Base-by-base conservation (phyloP, 1,139 yeast species). In the Lipomyces yarrowii region DNA sequence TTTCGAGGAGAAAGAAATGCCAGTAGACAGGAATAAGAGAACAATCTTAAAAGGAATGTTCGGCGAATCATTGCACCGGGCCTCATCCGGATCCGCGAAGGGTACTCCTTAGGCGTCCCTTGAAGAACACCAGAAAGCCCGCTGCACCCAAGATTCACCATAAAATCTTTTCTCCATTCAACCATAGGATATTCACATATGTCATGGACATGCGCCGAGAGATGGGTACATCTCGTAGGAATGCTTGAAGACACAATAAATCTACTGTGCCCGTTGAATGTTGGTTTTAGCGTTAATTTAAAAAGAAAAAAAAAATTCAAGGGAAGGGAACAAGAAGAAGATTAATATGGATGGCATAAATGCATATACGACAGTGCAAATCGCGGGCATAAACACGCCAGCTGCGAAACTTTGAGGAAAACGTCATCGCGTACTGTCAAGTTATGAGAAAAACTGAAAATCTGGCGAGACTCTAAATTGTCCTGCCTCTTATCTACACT, bases 111-210 rank as follows among this genome's bases (percentile, higher is more conserved):
- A 73, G 76, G 53, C 59, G 21, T 37, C 23, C 51, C 8, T 55
- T 71, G 65, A 57, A 55, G 58, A 64, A 65, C 61, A 69, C 66
- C 77, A 69, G 72, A 75, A 71, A 73, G 70, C 71, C 71, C 73
- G 77, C 79, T 77, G 81, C 81, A 78, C 81, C 80, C 81, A 78
- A 78, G 81, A 78, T 76, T 73, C 73, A 67, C 73, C 66, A 68
- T 58, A 21, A 57, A 68, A 73, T 74, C 58, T 57, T 64, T 61
- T 77, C 79, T 77, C 74, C 79, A 75, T 77, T 73, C 72, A 65
- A 67, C 59, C 67, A 59, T 64, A 62, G 60, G 59, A 63, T 66
- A 74, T 76, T 71, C 78, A 71, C 77, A 72, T 75, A 75, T 66
- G 73, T 77, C 80, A 77, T 77, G 79, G 80, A 78, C 74, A 73